phyloP scores from a whole-genome alignment of 148 eudicot genomes.

The Chenopodium suecicum region DNA sequence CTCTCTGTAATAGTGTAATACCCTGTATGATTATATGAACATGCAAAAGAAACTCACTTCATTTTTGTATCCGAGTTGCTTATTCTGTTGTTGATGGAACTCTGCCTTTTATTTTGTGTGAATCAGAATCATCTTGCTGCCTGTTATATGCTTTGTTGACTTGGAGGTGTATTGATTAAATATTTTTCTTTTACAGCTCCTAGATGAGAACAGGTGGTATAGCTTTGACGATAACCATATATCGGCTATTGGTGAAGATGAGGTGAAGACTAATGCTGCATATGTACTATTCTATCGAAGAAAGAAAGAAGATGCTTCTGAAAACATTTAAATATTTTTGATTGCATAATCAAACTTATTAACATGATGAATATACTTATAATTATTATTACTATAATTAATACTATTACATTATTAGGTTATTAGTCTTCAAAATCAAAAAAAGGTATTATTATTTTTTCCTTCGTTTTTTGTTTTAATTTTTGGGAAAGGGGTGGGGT shows the following conservation, averaged over 20 bases:
- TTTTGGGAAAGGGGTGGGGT: no score
- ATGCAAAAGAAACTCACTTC: no score
- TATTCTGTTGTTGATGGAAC: not conserved
- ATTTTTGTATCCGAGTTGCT: not conserved
- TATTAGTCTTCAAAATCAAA: no score
- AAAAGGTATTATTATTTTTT: no score
- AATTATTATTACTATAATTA: not conserved
- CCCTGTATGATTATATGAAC: not conserved
- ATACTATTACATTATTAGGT: no score
- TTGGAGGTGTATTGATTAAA: not conserved
- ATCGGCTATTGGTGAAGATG: constrained; percentile 70
- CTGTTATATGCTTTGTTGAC: not conserved
- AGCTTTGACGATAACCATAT: constrained; percentile 86
- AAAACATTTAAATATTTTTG: constrained; percentile 34
- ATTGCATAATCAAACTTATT: not conserved
- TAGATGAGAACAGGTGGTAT: constrained; percentile 86
- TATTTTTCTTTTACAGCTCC: constrained; percentile 45
- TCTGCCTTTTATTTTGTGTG: not conserved
- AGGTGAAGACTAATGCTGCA: constrained; percentile 78
- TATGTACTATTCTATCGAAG: constrained; percentile 90
- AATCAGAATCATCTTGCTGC: not conserved
- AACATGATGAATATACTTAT: not conserved
- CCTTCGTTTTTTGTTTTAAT: no score
- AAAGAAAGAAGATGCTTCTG: constrained; percentile 38
- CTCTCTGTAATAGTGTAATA: not conserved